Evolutionary conservation across 2,329 filamentous ascomycete genomes (phyloP).

Genomic region (Phoma sp.): DNA sequence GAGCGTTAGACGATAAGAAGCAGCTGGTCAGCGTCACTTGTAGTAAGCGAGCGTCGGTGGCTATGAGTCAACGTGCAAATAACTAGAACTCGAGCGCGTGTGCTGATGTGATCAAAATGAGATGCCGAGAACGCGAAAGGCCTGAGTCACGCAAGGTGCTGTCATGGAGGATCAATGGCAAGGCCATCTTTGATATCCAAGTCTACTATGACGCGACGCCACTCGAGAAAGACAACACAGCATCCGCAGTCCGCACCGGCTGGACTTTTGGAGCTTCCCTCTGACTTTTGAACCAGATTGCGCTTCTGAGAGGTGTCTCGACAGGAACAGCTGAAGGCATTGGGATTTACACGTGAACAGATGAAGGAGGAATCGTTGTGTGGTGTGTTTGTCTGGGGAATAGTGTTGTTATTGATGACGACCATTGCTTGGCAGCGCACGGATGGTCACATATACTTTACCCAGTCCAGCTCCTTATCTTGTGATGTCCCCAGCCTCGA

Average conservation of each 20-base stretch:
- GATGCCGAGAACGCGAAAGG: background rate
- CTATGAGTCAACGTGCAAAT: slow-evolving; percentile 14
- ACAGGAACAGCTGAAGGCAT: background rate
- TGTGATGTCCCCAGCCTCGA: background rate
- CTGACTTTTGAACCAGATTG: background rate
- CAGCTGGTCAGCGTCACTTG: background rate
- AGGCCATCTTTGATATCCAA: slow-evolving; percentile 7
- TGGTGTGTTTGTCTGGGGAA: background rate
- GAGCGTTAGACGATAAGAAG: background rate
- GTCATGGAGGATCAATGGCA: background rate
- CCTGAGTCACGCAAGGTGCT: background rate
- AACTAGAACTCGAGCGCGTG: background rate
- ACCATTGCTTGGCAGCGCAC: slow-evolving; percentile 10
- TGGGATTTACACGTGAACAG: background rate
- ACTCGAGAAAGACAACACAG: background rate
- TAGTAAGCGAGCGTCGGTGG: slow-evolving; percentile 4
- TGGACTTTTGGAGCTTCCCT: background rate
- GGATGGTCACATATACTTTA: background rate
- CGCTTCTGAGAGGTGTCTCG: too few species aligned
- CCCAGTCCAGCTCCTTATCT: slow-evolving; percentile 9
- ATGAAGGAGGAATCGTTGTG: background rate
- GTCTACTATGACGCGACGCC: slow-evolving; percentile 18
- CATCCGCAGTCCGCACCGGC: background rate
- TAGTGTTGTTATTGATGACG: background rate
- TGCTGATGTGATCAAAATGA: background rate